These are phyloP conservation scores for Fusarium proliferatum DNA, from an alignment of 2,329 filamentous ascomycete genomes.

Conservation along the genomic window DNA sequence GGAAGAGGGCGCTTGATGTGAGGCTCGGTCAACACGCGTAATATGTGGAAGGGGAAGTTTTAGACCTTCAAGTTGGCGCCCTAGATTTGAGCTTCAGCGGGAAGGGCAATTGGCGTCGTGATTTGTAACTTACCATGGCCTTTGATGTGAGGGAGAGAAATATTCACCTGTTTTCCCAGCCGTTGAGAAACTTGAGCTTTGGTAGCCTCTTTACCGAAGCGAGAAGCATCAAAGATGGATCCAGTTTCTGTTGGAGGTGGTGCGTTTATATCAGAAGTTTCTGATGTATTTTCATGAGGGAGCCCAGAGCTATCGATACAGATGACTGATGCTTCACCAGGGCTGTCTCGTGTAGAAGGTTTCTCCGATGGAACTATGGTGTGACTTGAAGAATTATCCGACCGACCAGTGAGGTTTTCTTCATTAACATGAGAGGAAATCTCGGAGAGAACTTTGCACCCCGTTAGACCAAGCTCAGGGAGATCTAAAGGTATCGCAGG, in stretches of 20 bases:
- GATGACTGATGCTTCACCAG: not conserved
- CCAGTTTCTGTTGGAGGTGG: not conserved
- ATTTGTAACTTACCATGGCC: not conserved
- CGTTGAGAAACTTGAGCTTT: not conserved
- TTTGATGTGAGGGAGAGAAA: not conserved
- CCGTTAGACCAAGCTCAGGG: constrained; percentile 28
- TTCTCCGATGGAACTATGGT: not conserved
- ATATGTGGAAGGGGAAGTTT: constrained; percentile 25
- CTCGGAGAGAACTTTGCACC: not conserved
- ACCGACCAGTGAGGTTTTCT: not conserved
- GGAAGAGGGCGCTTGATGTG: constrained; percentile 24
- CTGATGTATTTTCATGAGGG: not conserved
- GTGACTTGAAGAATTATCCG: not conserved
- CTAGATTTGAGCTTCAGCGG: constrained; percentile 4
- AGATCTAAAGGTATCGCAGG: constrained; percentile 24
- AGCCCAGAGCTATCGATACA: not conserved
- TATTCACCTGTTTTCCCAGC: not conserved
- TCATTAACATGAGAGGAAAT: not conserved
- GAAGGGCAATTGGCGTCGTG: not conserved
- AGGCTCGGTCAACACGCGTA: not conserved
- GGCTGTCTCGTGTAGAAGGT: not conserved
- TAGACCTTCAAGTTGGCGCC: not conserved
- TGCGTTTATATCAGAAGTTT: not conserved
- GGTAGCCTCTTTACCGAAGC: not conserved
- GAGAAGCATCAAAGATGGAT: not conserved